phyloP scores from a whole-genome alignment of 1,139 yeast species.

The Kazachstania sp. region DNA sequence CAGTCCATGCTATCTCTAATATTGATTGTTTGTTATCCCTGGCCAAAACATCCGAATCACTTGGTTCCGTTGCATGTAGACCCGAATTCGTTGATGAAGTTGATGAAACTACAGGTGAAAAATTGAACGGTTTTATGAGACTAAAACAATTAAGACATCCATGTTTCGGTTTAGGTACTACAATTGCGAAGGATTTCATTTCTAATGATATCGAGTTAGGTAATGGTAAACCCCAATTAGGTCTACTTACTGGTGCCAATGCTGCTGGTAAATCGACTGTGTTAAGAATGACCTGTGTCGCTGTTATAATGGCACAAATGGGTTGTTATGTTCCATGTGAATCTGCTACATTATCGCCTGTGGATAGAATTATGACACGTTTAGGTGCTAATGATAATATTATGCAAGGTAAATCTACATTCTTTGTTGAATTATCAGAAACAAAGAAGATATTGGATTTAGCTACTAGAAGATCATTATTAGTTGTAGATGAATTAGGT shows the following conservation, averaged over 20 bases:
- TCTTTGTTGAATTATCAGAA: conserved; percentile 87
- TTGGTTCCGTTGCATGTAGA: conserved; percentile 79
- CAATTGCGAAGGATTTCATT: conserved; percentile 64
- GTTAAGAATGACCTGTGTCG: conserved; percentile 86
- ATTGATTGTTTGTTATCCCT: conserved; percentile 78
- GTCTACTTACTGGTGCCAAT: conserved; percentile 90
- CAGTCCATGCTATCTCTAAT: conserved; percentile 51
- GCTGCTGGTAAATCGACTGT: conserved; percentile 98
- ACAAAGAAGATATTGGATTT: conserved; percentile 80
- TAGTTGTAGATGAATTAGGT: conserved; percentile 90
- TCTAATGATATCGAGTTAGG: conserved; percentile 84
- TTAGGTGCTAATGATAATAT: conserved; percentile 96
- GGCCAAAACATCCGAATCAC: conserved; percentile 66
- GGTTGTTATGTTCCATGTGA: conserved; percentile 88
- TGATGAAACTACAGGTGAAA: conserved; percentile 26
- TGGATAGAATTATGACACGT: conserved; percentile 91
- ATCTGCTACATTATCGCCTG: conserved; percentile 64
- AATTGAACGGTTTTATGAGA: conserved; percentile 38
- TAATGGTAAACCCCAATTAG: conserved; percentile 60
- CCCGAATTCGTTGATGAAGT: conserved; percentile 62
- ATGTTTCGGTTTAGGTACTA: conserved; percentile 51
- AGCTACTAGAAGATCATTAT: conserved; percentile 75
- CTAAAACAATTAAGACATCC: conserved; percentile 87
- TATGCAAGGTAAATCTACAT: conserved; percentile 95
- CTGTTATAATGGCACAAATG: conserved; percentile 84